Conservation (phyloP, 108 stramenopile species). For the Nitzschia sp. region DNA sequence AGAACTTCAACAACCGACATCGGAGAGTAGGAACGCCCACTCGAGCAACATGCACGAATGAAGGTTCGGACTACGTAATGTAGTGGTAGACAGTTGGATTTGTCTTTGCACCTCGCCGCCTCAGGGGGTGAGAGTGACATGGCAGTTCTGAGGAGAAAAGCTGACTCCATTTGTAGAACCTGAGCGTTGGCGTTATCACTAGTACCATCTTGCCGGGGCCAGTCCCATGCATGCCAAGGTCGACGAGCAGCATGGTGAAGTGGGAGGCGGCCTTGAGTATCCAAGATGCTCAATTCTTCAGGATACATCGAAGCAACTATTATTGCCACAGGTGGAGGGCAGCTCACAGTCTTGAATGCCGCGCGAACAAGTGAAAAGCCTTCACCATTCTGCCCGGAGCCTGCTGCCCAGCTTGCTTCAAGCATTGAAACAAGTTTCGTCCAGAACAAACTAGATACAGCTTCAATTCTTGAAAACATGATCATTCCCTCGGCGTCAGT, state of each 20-base stretch:
- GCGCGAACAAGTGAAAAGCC: conserved; percentile 44
- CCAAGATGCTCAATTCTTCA: conserved; percentile 41
- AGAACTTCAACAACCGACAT: conserved; percentile 37
- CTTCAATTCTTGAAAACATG: conserved; percentile 35
- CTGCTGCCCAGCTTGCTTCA: conserved; percentile 23
- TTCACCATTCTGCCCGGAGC: conserved; percentile 6
- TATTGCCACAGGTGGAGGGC: conserved; percentile 53
- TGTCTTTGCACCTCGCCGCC: conserved; percentile 41
- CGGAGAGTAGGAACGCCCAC: conserved; percentile 39
- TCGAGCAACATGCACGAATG: conserved; percentile 43
- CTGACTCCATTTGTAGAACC: conserved; percentile 49
- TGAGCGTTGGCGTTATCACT: conserved; percentile 25
- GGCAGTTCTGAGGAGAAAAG: conserved; percentile 45
- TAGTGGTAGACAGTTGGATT: conserved; percentile 44
- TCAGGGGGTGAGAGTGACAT: conserved; percentile 41
- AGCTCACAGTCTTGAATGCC: conserved; percentile 51
- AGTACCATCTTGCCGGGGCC: conserved; percentile 42
- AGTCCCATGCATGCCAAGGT: conserved; percentile 53
- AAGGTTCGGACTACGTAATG: conserved; percentile 67
- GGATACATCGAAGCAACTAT: conserved; percentile 56
- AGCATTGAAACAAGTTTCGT: conserved; percentile 54
- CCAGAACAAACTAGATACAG: conserved; percentile 51
- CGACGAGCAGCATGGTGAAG: conserved; percentile 66
- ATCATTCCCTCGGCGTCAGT: not conserved
- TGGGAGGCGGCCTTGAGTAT: conserved; percentile 52